phyloP scores from a whole-genome alignment of 129 eudicot genomes.

The Saussurea involucrata region DNA sequence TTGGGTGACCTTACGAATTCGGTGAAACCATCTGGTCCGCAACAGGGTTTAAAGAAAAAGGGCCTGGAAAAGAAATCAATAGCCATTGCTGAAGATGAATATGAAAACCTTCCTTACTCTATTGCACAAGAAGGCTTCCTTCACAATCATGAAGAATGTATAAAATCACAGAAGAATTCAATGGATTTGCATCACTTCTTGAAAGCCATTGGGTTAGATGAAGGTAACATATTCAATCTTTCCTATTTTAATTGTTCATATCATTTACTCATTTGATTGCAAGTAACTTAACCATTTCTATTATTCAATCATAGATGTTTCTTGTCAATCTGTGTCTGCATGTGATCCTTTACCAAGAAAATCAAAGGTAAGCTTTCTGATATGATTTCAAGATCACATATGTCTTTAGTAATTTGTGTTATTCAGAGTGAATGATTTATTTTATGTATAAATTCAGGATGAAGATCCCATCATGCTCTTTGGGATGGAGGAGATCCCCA shows the following conservation, averaged over 20 bases:
- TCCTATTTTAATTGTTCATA: neutral
- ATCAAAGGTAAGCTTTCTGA: slow-evolving; percentile 8
- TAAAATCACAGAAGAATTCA: slow-evolving; percentile 38
- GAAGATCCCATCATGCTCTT: slow-evolving; percentile 15
- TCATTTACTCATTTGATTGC: neutral
- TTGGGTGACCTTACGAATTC: slow-evolving; percentile 80
- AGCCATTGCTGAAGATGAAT: slow-evolving; percentile 25
- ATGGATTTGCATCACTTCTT: slow-evolving; percentile 40
- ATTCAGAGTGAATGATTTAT: neutral
- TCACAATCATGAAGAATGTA: slow-evolving; percentile 68
- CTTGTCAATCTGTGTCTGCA: neutral
- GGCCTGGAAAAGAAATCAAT: slow-evolving; percentile 32
- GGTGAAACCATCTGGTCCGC: slow-evolving; percentile 38
- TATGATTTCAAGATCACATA: neutral
- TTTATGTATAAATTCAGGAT: slow-evolving; percentile 11
- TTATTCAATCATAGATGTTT: slow-evolving; percentile 23
- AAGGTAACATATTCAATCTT: slow-evolving; percentile 23
- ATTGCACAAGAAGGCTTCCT: slow-evolving; percentile 49
- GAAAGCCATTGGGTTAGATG: slow-evolving; percentile 43
- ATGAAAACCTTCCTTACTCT: slow-evolving; percentile 25
- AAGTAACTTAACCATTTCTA: neutral
- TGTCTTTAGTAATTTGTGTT: neutral
- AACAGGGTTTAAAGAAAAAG: slow-evolving; percentile 30
- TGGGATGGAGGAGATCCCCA: slow-evolving; percentile 42
- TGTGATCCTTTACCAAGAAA: neutral